Conservation (phyloP, 2,329 filamentous ascomycete genomes). For the Escovopsis sp. region DNA sequence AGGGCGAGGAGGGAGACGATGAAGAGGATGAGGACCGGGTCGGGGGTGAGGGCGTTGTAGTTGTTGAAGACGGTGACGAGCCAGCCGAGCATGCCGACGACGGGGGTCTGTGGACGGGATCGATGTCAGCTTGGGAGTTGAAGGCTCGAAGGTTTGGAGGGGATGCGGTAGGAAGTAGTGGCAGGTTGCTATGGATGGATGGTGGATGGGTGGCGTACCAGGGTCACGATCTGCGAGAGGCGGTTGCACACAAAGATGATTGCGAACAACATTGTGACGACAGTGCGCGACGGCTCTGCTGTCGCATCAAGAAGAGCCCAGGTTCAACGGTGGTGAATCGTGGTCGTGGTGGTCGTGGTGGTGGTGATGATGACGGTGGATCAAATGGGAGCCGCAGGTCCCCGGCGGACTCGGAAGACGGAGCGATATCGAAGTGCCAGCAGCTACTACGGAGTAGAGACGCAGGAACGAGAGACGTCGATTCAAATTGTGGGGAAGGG, state of each 20-base stretch:
- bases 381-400: too few relatives aligned
- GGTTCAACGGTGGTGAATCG: constrained; percentile 11
- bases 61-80: constrained; percentile 47
- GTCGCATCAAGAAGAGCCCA: constrained; percentile 30
- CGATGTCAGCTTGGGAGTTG: background rate
- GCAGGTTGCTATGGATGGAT: too few relatives aligned
- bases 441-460: background rate
- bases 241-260: constrained; percentile 49
- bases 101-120: constrained; percentile 36
- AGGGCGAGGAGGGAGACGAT: constrained; percentile 49
- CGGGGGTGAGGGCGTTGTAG: constrained; percentile 43
- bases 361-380: background rate
- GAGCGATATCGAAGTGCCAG: background rate
- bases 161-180: too few relatives aligned
- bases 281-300: constrained; percentile 7
- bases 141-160: too few relatives aligned
- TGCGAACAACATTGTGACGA: constrained; percentile 40
- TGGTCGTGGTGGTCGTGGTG: constrained; percentile 1
- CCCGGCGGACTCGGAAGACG: too few relatives aligned
- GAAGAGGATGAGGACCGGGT: constrained; percentile 51
- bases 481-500: too few relatives aligned
- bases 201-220: constrained; percentile 27
- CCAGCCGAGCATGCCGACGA: constrained; percentile 51
- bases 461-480: too few relatives aligned
- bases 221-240: constrained; percentile 45